Percentiles rank a stretch among this genome's conserved stretches.
Evolutionary conservation across 2,329 filamentous ascomycete genomes (phyloP).

Genomic region (Sporothrix dimorphospora): DNA sequence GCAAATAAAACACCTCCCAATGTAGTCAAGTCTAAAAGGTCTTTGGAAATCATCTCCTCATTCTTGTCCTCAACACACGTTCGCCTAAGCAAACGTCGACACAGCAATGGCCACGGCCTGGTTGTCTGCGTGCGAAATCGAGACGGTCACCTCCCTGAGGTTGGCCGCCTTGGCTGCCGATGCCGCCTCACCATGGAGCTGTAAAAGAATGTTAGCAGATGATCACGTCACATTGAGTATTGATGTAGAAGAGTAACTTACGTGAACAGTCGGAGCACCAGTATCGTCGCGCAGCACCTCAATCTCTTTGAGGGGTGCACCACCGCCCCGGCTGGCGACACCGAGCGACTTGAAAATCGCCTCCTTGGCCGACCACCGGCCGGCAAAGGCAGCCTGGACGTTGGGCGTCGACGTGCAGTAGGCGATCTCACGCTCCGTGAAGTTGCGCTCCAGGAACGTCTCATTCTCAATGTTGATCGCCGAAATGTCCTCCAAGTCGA

Average conservation of each 20-base stretch:
- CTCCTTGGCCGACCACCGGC: slow-evolving; percentile 96
- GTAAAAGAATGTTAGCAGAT: too few species aligned
- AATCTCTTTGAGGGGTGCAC: slow-evolving; percentile 90
- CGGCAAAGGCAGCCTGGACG: slow-evolving; percentile 89
- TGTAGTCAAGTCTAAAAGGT: slow-evolving; percentile 13
- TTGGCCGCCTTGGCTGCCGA: slow-evolving; percentile 82
- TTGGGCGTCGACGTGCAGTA: slow-evolving; percentile 73
- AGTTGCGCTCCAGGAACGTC: slow-evolving; percentile 93
- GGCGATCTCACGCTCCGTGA: slow-evolving; percentile 78
- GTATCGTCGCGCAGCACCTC: slow-evolving; percentile 82
- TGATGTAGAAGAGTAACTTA: too few species aligned
- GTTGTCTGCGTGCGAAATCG: slow-evolving; percentile 92
- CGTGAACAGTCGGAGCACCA: slow-evolving; percentile 79
- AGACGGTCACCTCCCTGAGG: slow-evolving; percentile 86
- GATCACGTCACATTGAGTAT: too few species aligned
- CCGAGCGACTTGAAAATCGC: slow-evolving; percentile 97
- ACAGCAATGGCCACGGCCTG: slow-evolving; percentile 96
- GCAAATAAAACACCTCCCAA: slow-evolving; percentile 24
- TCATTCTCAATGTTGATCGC: slow-evolving; percentile 92
- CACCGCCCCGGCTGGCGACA: slow-evolving; percentile 82
- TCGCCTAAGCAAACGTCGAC: slow-evolving; percentile 65
- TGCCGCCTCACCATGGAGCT: slow-evolving; percentile 84
- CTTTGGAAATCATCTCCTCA: background rate
- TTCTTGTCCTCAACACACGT: background rate
- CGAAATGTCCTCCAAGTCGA: slow-evolving; percentile 88